Base-by-base conservation (phyloP, 495 filamentous ascomycete species). In the Annulohypoxylon maeteangense region DNA sequence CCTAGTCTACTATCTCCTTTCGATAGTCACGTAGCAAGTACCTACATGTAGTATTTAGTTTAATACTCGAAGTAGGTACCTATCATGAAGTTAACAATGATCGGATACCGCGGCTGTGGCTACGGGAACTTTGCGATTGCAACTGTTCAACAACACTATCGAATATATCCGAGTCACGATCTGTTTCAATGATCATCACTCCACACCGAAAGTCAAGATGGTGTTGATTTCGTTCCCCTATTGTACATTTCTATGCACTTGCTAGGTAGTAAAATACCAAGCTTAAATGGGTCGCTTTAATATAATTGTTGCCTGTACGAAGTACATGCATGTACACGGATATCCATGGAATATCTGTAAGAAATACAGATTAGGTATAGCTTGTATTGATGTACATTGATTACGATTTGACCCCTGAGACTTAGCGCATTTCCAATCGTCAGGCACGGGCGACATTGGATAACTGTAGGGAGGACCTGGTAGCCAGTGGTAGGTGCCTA, bases 381-480 rank as follows among this genome's bases (percentile, higher is more conserved):
- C 4, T 20, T 6, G 27, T 4, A 29, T 31, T 16, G 20, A 57
- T 34, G 36, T 59, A 42, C 32, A 20, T n/a, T 54, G n/a, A 32
- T 34, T 32, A 54, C 18, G 50, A 34, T 32, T 31, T 48, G 65
- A 31, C 67, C 67, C 67, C 67, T 74, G 55, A 66, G 69, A 78
- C 76, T 77, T 82, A 80, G 76, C 79, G 76, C 75, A 80, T 74
- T 75, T 75, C 54, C 64, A 59, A 18, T 57, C 20, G 67, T 60
- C 61, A 70, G 67, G 67, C 47, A 65, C 42, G 42, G 47, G 36
- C 38, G 62, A 53, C 55, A 47, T 12, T 38, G 11, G 11, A 4
- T 18, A 32, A 45, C 45, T 25, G 36, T 25, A 62, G 1, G 45
- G n/a, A n/a, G n/a, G n/a, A n/a, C n/a, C n/a, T n/a, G n/a, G n/a